These are phyloP conservation scores for Triticum monococcum DNA, from an alignment of 176 grass and related monocot species.

Conservation along the genomic window DNA sequence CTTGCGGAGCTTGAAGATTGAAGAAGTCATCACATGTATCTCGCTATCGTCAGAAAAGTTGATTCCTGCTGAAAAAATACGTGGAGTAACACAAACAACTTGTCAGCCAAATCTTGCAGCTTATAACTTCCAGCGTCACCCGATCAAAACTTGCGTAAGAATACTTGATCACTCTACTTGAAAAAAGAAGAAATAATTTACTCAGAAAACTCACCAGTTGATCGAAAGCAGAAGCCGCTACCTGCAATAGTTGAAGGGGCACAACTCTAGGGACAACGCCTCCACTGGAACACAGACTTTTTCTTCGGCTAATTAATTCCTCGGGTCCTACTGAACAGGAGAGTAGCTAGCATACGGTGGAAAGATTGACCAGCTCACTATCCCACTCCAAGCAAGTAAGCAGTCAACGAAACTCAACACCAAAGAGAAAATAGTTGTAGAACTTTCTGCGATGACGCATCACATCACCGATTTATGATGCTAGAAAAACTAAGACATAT, in stretches of 20 bases:
- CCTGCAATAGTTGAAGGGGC: background rate
- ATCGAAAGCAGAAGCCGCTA: background rate
- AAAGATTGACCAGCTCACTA: background rate
- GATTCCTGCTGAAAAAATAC: no score
- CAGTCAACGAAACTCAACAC: background rate
- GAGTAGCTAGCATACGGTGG: background rate
- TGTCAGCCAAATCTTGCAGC: background rate
- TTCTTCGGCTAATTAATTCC: background rate
- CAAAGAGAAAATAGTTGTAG: background rate
- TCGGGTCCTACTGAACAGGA: background rate
- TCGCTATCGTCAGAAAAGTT: no score
- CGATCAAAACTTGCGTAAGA: background rate
- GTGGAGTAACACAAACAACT: no score
- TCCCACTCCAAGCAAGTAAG: background rate
- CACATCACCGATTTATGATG: no score
- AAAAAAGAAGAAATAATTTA: background rate
- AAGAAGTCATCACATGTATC: no score
- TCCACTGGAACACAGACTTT: background rate
- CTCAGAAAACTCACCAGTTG: slow-evolving; percentile 2
- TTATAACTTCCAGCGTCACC: background rate
- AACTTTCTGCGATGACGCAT: no score
- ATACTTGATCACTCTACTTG: background rate
- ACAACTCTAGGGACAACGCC: background rate
- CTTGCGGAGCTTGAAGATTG: no score
- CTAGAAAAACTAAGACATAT: no score